phyloP scores from a whole-genome alignment of 768 basidiomycete species.

The Pulveroboletus sp. region DNA sequence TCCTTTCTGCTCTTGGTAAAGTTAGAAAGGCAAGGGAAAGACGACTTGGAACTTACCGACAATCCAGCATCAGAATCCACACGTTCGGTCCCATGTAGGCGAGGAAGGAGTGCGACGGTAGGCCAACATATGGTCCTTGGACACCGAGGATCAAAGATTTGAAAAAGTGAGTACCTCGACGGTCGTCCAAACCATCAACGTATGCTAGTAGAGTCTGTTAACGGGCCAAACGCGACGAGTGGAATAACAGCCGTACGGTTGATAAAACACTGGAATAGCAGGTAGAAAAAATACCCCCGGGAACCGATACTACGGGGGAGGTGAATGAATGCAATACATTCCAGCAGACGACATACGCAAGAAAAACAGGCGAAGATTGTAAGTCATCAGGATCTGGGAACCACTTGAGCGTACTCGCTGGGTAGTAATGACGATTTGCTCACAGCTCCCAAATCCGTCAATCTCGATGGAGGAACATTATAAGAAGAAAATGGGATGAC shows the following conservation, averaged over 20 bases:
- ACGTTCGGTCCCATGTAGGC: slow-evolving; percentile 76
- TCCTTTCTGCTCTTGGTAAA: slow-evolving; percentile 70
- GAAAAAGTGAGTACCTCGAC: slow-evolving; percentile 56
- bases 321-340: neutral
- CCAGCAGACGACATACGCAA: slow-evolving; percentile 40
- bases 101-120: slow-evolving; percentile 79
- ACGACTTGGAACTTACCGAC: slow-evolving; percentile 49
- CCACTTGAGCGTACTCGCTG: neutral
- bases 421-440: slow-evolving; percentile 24
- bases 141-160: slow-evolving; percentile 72
- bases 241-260: slow-evolving; percentile 46
- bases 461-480: slow-evolving; percentile 40
- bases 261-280: slow-evolving; percentile 92
- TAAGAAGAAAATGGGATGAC: neutral
- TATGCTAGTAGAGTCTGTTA: slow-evolving; percentile 12
- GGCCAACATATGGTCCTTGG: slow-evolving; percentile 71
- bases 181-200: slow-evolving; percentile 68
- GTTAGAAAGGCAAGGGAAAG: neutral
- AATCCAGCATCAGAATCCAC: slow-evolving; percentile 73
- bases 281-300: slow-evolving; percentile 86
- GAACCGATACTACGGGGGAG: slow-evolving; percentile 61
- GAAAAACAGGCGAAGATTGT: slow-evolving; percentile 68
- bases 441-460: slow-evolving; percentile 81
- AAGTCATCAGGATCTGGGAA: slow-evolving; percentile 73
- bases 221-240: neutral